Evolutionary conservation across 176 grass and related monocot genomes (phyloP).

Genomic region (Cymbopogon citratus): DNA sequence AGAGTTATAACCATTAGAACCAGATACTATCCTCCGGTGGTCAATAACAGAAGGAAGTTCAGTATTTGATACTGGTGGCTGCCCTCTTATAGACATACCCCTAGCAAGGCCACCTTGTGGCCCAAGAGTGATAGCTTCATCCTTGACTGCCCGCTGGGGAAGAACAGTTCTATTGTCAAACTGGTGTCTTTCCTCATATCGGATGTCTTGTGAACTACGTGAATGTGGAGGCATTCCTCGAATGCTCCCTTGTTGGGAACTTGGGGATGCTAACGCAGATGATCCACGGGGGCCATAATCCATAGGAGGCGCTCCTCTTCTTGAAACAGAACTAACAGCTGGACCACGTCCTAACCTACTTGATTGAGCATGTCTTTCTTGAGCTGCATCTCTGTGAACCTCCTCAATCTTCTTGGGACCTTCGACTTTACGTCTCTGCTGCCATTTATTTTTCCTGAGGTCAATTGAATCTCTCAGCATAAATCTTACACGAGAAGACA

Average conservation of each 20-base stretch:
- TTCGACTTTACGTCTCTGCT: slow-evolving; percentile 89
- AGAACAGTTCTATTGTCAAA: slow-evolving; percentile 66
- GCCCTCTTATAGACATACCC: slow-evolving; percentile 79
- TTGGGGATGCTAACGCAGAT: slow-evolving; percentile 41
- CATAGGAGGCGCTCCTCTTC: slow-evolving; percentile 51
- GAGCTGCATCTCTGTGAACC: slow-evolving; percentile 88
- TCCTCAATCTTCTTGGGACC: slow-evolving; percentile 99
- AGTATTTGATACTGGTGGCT: slow-evolving; percentile 48
- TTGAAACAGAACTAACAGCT: slow-evolving; percentile 40
- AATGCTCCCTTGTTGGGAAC: slow-evolving; percentile 59
- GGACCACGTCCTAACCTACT: slow-evolving; percentile 72
- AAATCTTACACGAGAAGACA: slow-evolving; percentile 88
- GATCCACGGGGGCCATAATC: slow-evolving; percentile 55
- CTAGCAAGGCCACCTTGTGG: slow-evolving; percentile 88
- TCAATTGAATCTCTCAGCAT: slow-evolving; percentile 89
- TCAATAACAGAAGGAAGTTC: slow-evolving; percentile 43
- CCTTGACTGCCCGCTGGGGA: slow-evolving; percentile 57
- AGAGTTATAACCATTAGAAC: slow-evolving; percentile 55
- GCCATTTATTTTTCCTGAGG: slow-evolving; percentile 89
- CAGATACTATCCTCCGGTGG: slow-evolving; percentile 39
- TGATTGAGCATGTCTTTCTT: slow-evolving; percentile 83
- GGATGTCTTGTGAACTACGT: slow-evolving; percentile 62
- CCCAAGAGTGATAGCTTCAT: slow-evolving; percentile 67
- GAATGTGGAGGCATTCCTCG: slow-evolving; percentile 52
- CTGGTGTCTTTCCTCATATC: slow-evolving; percentile 59